A percentile compares a stretch with the other conserved stretches of the same genome.
phyloP scores from a whole-genome alignment of 257 asterid genomes.

The Solanum corneliomulleri region DNA sequence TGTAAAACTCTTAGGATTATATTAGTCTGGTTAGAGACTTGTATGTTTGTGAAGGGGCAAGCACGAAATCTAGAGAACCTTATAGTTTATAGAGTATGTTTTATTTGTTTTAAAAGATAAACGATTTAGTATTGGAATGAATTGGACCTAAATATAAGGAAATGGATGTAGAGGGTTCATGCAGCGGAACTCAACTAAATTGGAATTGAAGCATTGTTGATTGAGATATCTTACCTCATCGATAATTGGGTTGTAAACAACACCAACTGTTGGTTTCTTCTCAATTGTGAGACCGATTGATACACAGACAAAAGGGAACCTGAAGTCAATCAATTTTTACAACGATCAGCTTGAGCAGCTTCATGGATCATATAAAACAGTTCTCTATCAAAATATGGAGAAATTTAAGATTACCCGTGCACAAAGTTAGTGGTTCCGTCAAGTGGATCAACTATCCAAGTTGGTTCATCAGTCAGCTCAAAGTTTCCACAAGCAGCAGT shows the following conservation, averaged over 20 bases:
- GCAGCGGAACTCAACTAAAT: neutral
- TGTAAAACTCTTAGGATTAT: neutral
- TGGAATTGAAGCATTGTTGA: neutral
- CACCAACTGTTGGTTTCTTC: conserved; percentile 66
- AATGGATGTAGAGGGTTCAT: neutral
- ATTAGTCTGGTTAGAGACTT: neutral
- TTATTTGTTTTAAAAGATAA: neutral
- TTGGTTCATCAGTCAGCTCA: conserved; percentile 82
- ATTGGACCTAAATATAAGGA: neutral
- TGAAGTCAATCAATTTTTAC: conserved; percentile 11
- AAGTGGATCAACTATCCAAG: conserved; percentile 96
- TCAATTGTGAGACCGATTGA: conserved; percentile 80
- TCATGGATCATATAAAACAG: neutral
- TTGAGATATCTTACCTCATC: conserved; percentile 47
- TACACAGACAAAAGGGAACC: conserved; percentile 85
- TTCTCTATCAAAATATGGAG: neutral
- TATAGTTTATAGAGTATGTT: neutral
- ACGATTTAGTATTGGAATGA: neutral
- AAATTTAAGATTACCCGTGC: conserved; percentile 50
- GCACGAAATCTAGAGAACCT: neutral
- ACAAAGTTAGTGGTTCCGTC: conserved; percentile 98
- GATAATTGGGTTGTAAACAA: conserved; percentile 75
- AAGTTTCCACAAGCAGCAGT: conserved; percentile 71
- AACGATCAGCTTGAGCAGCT: neutral
- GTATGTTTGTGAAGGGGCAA: neutral